Conservation (phyloP, 1,284 basidiomycete genomes). For the Irpex lacteus region DNA sequence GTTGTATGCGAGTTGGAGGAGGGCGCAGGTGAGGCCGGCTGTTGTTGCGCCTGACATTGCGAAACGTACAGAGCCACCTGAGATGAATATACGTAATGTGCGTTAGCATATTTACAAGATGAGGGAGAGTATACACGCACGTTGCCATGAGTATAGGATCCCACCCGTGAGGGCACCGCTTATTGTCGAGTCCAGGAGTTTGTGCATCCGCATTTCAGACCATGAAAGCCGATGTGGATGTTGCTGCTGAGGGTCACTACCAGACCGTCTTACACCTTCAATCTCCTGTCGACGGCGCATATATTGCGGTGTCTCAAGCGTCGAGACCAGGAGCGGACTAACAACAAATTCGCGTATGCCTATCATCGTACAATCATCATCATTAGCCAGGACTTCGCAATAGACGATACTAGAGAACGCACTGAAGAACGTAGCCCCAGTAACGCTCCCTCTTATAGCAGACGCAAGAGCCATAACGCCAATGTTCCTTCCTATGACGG, state of each 20-base stretch:
- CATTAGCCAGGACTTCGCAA: background rate
- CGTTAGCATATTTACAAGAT: background rate
- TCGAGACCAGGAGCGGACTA: constrained; percentile 48
- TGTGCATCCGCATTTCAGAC: constrained; percentile 51
- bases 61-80: constrained; percentile 41
- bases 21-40: constrained; percentile 48
- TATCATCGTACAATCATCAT: constrained; percentile 24
- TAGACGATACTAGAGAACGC: constrained; percentile 23
- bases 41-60: constrained; percentile 50
- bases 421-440: constrained; percentile 72
- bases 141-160: constrained; percentile 42
- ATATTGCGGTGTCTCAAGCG: constrained; percentile 30
- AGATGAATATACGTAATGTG: background rate
- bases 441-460: constrained; percentile 64
- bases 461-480: constrained; percentile 47
- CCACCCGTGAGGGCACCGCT: constrained; percentile 66
- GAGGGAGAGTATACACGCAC: constrained; percentile 29
- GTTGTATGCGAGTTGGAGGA: constrained; percentile 63
- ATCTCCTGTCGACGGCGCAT: constrained; percentile 36
- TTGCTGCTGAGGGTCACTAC: background rate
- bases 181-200: constrained; percentile 58
- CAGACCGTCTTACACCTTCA: constrained; percentile 22
- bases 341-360: constrained; percentile 67
- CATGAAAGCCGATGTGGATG: constrained; percentile 29
- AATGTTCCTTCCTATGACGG: constrained; percentile 40